Base-by-base conservation (phyloP, 2,329 filamentous ascomycete species). In the Aspergillus tanneri region DNA sequence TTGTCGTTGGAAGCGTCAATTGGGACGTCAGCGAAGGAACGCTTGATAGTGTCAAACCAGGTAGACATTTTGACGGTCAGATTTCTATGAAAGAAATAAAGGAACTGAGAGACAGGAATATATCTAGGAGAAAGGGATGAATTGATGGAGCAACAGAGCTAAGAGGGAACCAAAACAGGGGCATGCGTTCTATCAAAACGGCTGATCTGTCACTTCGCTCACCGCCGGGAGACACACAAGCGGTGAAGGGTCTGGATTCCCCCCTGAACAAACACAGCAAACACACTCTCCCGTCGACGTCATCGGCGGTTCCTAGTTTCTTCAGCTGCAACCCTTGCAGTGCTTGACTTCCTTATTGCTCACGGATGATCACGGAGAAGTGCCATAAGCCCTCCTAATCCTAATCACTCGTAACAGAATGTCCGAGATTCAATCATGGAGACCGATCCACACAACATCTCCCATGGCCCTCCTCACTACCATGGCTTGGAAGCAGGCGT, bases 1-100 rank as follows among this genome's bases (percentile, higher is more conserved):
- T 90, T 86, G 72, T 84, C 85, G 59, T 88, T 86, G 59, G 80
- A 78, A 53, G 80, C 77, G 62, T 90, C 82, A 61, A 96, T 72
- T 11, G 88, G 85, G 46, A 97, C 92, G 61, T 92, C 83, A 56
- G 80, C 78, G 76, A 96, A 99, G 62, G 87, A 92, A 69, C 80
- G 81, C 77, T 88, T 87, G 72, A 95, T 80, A 61, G 85, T 88
- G 68, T 95, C 84, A 73, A 97, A 86, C 77, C 91, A 90, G 63
- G 90, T 96, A 62, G 70, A 64, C 52, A 62, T 75, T 61, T 55
- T 60, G 50, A 35, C 36, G 38, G 38, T 28, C 12, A 9, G 11
- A 18, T 40, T 23, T 35, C 10, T 25, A 47, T 49, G 49, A 43
- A 16, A 42, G 37, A 49, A 23, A 36, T 19, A 12, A 12, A 43